Base-by-base conservation (phyloP, 1,139 yeast species). In the Sugiyamaella neomexicana region DNA sequence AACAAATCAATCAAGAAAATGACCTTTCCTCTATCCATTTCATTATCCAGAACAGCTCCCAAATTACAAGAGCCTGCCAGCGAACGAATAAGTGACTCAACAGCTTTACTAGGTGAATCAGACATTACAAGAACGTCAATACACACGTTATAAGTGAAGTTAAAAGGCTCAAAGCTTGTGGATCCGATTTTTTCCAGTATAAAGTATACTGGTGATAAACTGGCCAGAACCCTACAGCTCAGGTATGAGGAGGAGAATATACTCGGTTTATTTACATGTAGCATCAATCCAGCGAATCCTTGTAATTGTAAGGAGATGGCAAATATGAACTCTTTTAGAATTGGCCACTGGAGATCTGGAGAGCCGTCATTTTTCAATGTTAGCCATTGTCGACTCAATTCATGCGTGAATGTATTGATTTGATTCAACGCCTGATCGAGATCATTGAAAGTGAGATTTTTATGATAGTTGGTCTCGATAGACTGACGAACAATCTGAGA, bases 161-260 rank as follows among this genome's bases (percentile, higher is more conserved):
- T 84, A 66, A 82, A 86, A 17, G 81, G 76, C 52, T 84, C 86
- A 65, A 86, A 86, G 1, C 89, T 89, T 1, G 88, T 86, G 40
- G 80, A 78, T 0, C 95, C 93, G 15, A 86, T 77, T 16, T 81
- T 74, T 39, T 80, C 75, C 12, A 85, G 67, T 5, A 85, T 74
- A 61, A 80, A 84, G 58, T 83, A 79, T 50, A 82, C 56, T 57
- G 80, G 73, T 61, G 78, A 83, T n/a, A 86, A 70, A 5, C 72
- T 68, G 42, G 74, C 74, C 34, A 84, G 63, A 1, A 81, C 70
- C 47, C 74, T 72, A 34, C 75, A 48, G 67, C 75, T 63, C 62
- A 73, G 46, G 61, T 68, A 45, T 61, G 64, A 53, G 13, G 59
- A 56, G 1, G 55, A 55, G 9, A 43, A 46, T 16, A 50, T 50